Evolutionary conservation across 768 basidiomycete species (phyloP).

Genomic region (Amylocystis lapponica): DNA sequence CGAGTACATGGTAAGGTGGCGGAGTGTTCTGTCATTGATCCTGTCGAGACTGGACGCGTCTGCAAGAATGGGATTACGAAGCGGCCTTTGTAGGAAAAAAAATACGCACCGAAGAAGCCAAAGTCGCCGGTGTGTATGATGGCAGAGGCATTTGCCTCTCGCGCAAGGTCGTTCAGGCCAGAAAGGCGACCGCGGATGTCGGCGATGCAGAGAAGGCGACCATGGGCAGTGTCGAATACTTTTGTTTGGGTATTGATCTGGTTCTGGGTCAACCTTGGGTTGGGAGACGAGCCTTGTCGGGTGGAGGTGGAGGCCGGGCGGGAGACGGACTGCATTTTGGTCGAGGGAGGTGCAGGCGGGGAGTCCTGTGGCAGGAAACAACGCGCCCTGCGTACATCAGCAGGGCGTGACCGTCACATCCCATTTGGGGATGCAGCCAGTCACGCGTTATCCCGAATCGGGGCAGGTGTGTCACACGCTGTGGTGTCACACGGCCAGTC

Average conservation of each 20-base stretch:
- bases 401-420: no score
- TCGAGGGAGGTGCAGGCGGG: no score
- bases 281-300: slow-evolving; percentile 52
- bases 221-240: slow-evolving; percentile 72
- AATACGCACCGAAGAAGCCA: slow-evolving; percentile 88
- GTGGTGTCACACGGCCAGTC: no score
- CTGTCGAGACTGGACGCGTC: slow-evolving; percentile 76
- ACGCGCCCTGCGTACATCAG: no score
- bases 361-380: no score
- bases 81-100: no score
- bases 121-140: slow-evolving; percentile 99
- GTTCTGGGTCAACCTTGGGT: slow-evolving; percentile 37
- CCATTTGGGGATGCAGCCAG: no score
- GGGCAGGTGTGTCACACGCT: no score
- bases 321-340: slow-evolving; percentile 49
- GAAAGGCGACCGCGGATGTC: slow-evolving; percentile 89
- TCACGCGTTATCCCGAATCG: no score
- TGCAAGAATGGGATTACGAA: slow-evolving; percentile 24
- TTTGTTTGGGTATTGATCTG: slow-evolving; percentile 73
- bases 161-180: slow-evolving; percentile 83
- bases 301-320: slow-evolving; percentile 58
- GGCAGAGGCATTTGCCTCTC: slow-evolving; percentile 83
- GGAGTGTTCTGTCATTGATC: slow-evolving; percentile 93
- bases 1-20: slow-evolving; percentile 95
- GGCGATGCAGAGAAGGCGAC: slow-evolving; percentile 90